Evolutionary conservation across 2,329 filamentous ascomycete species (phyloP), one percentile per base, ranked within the genome.

Genomic region (Cercospora janseana): DNA sequence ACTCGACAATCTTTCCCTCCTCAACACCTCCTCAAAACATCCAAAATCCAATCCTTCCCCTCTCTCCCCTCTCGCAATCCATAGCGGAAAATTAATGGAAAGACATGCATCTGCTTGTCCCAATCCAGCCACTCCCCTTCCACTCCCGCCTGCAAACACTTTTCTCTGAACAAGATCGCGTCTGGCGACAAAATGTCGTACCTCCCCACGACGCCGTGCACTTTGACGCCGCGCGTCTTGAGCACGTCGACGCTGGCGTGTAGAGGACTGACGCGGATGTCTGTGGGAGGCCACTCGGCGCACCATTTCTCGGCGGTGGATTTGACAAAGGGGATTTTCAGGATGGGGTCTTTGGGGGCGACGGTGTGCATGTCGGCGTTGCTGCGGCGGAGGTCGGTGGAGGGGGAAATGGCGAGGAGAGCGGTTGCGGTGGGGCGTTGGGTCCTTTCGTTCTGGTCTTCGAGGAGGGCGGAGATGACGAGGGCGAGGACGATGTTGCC

Each of bases 41-140:
- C 66, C 1, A 75, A 46, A 0, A 77, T 65, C 73, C 76, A 79
- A 1, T 73, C 66, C 23, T 74, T 66, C 0, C 63, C 73, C 51
- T 75, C 65, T 23, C 66, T 70, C 2, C 75, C 72, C 56, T 81
- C 79, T 4, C 60, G 65, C 20, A 81, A 28, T 0, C 71, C 70
- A 55, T 77, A 80, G 2, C 69, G 65, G 37, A 72, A 75, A 1
- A 75, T 73, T 27, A 82, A 62, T 1, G 77, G 72, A 45, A 81
- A 82, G 52, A 77, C 80, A 62, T 83, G 80, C 76, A 83, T 82
- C 65, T 81, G 77, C 13, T 74, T 74, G 13, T 79, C 73, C 79
- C 80, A 83, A 7, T 79, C 68, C 31, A 83, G 56, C 80, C 80
- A 82, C 48, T 77, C 68, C 0, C 80, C 80, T 1, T 63, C 41